Base-by-base conservation (phyloP, 1,139 yeast genomes). In the Candida sp. region DNA sequence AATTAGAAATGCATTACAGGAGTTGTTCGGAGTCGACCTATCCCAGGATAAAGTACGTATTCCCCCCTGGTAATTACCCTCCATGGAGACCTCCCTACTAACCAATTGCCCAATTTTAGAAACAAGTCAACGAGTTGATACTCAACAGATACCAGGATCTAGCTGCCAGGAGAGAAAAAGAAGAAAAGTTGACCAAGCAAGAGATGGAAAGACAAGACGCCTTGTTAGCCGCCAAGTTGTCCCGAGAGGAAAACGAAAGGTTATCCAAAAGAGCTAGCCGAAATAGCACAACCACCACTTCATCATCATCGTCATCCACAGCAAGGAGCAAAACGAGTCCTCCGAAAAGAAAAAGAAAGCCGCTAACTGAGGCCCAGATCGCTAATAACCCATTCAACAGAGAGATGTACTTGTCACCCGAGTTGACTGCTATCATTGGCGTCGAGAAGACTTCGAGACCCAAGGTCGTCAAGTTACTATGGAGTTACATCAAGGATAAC, bases 401-500 rank as follows among this genome's bases (percentile, higher is more conserved):
- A 42, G 76, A 71, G 27, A 65, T 75, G 69, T 66, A 66, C 5
- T 65, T 88, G 33, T 83, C 89, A 26, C 74, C 78, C 4, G 80
- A 78, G 44, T 73, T 90, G 38, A 73, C 76, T 41, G 72, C 62
- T 4, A 66, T 89, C 7, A 58, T 75, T 7, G 83, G 75, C 0
- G 67, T 61, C n/a, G 66, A 65, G 4, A 61, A 68, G 50, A 63
- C 80, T 49, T 79, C 90, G 2, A 72, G 96, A 58, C 87, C 96
- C 0, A 87, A 86, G 62, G 86, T 87, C 27, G 93, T 88, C 32
- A 88, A 88, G 58, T 71, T 69, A 45, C 69, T 90, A 23, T 90
- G 97, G 97, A 81, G 75, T 9, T 85, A 90, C 64, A 88, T 90
- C 56, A 88, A 86, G 62, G 79, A 67, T 25, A 65, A 86, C 53